Conservation (phyloP, 208 protist species). For the Novymonas esmeraldas region DNA sequence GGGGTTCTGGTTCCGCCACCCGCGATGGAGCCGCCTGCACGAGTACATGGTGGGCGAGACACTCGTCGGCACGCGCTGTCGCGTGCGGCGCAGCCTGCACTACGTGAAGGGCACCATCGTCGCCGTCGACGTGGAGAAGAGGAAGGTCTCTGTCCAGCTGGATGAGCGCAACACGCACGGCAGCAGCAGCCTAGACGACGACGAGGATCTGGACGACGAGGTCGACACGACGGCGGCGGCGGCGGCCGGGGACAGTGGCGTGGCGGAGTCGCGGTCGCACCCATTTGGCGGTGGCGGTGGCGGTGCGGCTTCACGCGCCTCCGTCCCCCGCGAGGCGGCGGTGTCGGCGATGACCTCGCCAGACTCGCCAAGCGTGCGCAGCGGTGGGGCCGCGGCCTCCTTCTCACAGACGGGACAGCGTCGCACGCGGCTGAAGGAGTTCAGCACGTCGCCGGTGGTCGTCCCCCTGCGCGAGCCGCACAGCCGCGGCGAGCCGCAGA, state of each 20-base stretch:
- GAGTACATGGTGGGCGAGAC: constrained; percentile 78
- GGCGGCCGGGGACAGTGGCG: constrained; percentile 4
- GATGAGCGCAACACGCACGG: constrained; percentile 29
- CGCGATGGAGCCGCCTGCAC: constrained; percentile 62
- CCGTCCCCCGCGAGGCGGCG: not conserved
- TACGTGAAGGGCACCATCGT: constrained; percentile 77
- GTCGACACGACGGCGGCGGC: too few relatives aligned
- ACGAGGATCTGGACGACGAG: constrained; percentile 28
- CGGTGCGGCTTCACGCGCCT: not conserved
- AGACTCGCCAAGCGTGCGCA: not conserved
- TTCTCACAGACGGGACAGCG: not conserved
- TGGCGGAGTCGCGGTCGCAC: not conserved
- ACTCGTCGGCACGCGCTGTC: constrained; percentile 73
- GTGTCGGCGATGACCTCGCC: not conserved
- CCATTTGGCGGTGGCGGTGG: not conserved
- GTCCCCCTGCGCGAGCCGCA: constrained; percentile 11
- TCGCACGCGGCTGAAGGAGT: constrained; percentile 22
- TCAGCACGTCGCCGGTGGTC: constrained; percentile 6
- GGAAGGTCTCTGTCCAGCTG: constrained; percentile 70
- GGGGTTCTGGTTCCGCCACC: constrained; percentile 58
- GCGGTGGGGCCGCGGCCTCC: not conserved
- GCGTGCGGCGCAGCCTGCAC: constrained; percentile 51
- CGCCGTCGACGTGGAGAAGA: constrained; percentile 49
- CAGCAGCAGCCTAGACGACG: constrained; percentile 19
- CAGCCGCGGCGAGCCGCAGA: constrained; percentile 4